Base-by-base conservation (phyloP, 805 yeast species). In the Kurtzmaniella cleridarum region DNA sequence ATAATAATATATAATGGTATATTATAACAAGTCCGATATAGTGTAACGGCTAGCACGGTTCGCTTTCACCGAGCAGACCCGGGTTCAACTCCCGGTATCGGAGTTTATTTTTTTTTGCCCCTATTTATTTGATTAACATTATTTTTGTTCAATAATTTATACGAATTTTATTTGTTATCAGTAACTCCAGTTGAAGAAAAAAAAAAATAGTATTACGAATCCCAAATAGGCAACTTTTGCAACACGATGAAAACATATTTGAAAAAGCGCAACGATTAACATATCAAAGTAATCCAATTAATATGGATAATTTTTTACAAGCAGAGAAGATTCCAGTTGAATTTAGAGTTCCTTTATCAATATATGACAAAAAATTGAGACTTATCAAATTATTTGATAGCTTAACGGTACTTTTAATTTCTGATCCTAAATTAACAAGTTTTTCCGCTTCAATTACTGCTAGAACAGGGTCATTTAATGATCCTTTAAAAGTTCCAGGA, bases 61-160 rank as follows among this genome's bases (percentile, higher is more conserved):
- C 71, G 68, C 73, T 67, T 64, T 67, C 72, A 67, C 73, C 69
- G 72, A 66, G 72, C 72, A 66, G 55, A 67, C 73, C 73, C 83
- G 85, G 84, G 85, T 79, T 79, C 85, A 84, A 79, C 84, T 78
- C 85, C 85, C 85, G 83, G 86, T 73, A 78, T 77, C 84, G 85
- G 85, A 79, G 73, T 45, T 42, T 27, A 27, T 26, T 35, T 26
- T 13, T 20, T 20, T 20, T 20, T 20, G n/a, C n/a, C n/a, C n/a
- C n/a, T n/a, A n/a, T n/a, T n/a, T n/a, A n/a, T n/a, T n/a, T n/a
- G 24, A 5, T 20, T 8, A 20, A 20, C 24, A 20, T 20, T 20
- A 20, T 20, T 20, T 5, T 20, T 20, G 24, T 8, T 20, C 7
- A 20, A 20, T 20, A 8, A 20, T 5, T 20, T 8, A 5, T 20